Conservation (phyloP, 352 stramenopile species). For the Phytopythium delawarense region DNA sequence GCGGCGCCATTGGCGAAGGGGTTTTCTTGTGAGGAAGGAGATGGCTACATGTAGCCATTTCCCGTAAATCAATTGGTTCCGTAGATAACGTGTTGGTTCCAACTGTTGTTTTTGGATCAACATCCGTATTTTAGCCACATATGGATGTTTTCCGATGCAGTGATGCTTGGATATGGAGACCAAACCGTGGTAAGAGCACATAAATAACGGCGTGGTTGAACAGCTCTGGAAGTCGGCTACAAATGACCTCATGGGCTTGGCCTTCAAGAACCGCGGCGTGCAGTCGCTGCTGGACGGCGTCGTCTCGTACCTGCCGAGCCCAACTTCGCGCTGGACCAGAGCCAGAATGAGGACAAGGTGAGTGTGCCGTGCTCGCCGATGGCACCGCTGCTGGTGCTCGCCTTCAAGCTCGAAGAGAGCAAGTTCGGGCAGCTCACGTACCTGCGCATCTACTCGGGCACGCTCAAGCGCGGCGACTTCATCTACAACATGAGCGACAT, state of each 20-base stretch:
- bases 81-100: too few species aligned
- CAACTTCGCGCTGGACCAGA: slow-evolving; percentile 96
- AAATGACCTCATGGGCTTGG: slow-evolving; percentile 99
- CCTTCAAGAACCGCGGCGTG: slow-evolving; percentile 97
- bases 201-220: too few species aligned
- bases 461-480: slow-evolving; percentile 81
- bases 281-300: slow-evolving; percentile 99
- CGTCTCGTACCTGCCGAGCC: slow-evolving; percentile 95
- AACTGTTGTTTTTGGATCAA: too few species aligned
- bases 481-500: slow-evolving; percentile 89
- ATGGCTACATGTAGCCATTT: too few species aligned
- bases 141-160: too few species aligned
- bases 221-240: too few species aligned
- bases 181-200: too few species aligned
- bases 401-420: slow-evolving; percentile 99
- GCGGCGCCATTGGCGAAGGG: too few species aligned
- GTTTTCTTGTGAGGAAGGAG: too few species aligned
- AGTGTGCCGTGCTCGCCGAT: slow-evolving; percentile 83
- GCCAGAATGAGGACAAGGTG: slow-evolving; percentile 89
- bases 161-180: too few species aligned
- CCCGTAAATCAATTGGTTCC: too few species aligned
- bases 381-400: slow-evolving; percentile 94
- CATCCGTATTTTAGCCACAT: too few species aligned
- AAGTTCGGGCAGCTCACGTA: slow-evolving; percentile 99
- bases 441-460: slow-evolving; percentile 92